Conservation (phyloP, 2,329 filamentous ascomycete species). For the Ophiocordyceps unilateralis region DNA sequence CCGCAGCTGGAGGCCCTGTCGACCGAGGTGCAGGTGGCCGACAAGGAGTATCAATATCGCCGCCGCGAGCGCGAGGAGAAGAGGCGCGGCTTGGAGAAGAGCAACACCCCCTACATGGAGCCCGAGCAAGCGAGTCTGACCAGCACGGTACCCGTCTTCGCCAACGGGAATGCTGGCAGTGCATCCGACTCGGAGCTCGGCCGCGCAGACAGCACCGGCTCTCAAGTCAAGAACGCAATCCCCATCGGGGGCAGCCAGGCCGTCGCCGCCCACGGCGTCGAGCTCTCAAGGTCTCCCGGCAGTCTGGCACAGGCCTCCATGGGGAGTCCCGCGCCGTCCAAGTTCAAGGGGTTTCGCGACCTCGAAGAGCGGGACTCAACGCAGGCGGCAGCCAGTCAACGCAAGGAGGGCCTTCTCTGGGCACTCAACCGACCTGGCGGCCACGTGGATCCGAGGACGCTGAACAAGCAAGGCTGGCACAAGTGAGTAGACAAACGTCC, state of each 20-base stretch:
- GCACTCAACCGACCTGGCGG: constrained; percentile 82
- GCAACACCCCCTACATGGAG: constrained; percentile 55
- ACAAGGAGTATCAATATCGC: constrained; percentile 94
- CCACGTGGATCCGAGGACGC: constrained; percentile 83
- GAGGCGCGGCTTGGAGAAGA: constrained; percentile 75
- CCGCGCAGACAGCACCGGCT: constrained; percentile 57
- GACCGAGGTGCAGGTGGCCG: constrained; percentile 75
- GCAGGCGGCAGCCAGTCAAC: constrained; percentile 37
- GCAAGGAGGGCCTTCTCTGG: constrained; percentile 92
- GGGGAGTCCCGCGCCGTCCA: constrained; percentile 34
- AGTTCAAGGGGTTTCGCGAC: constrained; percentile 86
- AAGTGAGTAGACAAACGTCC: constrained; percentile 45
- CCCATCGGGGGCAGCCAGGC: constrained; percentile 24
- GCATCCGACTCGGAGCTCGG: constrained; percentile 53
- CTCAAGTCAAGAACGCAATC: constrained; percentile 39
- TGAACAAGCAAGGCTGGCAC: constrained; percentile 97
- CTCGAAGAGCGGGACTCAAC: constrained; percentile 66
- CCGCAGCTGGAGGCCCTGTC: constrained; percentile 82
- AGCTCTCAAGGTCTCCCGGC: constrained; percentile 40
- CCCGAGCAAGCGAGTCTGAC: constrained; percentile 38
- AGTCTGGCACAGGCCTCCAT: constrained; percentile 27
- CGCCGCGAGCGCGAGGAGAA: constrained; percentile 93
- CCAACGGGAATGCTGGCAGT: constrained; percentile 29
- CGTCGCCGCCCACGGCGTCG: constrained; percentile 14
- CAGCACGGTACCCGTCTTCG: constrained; percentile 14